phyloP scores from a whole-genome alignment of 805 yeast species.

The Myxozyma neotropica region DNA sequence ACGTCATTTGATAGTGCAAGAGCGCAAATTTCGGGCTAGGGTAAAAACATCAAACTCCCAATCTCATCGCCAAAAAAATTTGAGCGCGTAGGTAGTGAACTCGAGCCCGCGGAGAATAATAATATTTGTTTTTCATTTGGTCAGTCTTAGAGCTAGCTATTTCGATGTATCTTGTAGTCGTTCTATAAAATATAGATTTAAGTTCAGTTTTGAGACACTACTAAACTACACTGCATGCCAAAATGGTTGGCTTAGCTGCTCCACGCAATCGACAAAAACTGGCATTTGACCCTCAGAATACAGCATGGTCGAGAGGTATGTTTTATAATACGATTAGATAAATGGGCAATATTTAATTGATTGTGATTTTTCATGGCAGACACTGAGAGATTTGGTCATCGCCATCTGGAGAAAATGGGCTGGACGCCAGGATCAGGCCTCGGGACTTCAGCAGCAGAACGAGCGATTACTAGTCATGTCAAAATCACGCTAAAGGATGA shows the following conservation, averaged over 20 bases:
- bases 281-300: conserved; percentile 91
- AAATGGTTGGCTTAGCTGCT: conserved; percentile 52
- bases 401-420: conserved; percentile 77
- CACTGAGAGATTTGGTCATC: conserved; percentile 80
- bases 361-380: no score
- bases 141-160: no score
- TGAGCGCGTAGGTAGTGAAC: no score
- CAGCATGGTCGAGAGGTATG: conserved; percentile 82
- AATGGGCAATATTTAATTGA: not conserved
- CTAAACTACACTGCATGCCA: not conserved
- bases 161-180: not conserved
- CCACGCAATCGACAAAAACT: conserved; percentile 77
- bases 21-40: conserved; percentile 3
- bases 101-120: no score
- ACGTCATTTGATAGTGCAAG: no score
- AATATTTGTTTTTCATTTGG: not conserved
- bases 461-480: conserved; percentile 77
- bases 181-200: not conserved
- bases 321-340: not conserved
- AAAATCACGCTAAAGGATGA: conserved; percentile 83
- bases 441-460: conserved; percentile 53
- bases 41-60: not conserved
- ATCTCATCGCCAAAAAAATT: not conserved
- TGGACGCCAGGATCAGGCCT: conserved; percentile 93
- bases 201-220: no score